Percentiles rank a stretch among this genome's conserved stretches.
phyloP scores from a whole-genome alignment of 2,329 filamentous ascomycete genomes.

The Clonostachys chloroleuca region DNA sequence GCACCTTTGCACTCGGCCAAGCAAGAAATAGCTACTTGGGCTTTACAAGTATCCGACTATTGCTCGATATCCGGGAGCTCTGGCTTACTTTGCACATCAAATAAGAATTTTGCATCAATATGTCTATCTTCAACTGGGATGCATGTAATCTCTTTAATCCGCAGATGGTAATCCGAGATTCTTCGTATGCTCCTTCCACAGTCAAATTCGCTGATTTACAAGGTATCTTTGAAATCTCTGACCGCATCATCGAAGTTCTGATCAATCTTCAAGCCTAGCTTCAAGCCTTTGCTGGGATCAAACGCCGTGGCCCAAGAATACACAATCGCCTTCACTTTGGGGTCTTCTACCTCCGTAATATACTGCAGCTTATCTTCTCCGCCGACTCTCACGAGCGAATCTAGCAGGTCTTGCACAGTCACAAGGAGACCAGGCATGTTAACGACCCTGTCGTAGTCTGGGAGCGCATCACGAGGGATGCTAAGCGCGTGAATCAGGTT shows the following conservation, averaged over 20 bases:
- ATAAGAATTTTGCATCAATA: too few species aligned
- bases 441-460: constrained; percentile 15
- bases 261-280: constrained; percentile 43
- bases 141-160: too few species aligned
- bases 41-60: too few species aligned
- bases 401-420: constrained; percentile 41
- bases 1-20: too few species aligned
- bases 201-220: not conserved
- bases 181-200: not conserved
- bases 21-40: too few species aligned
- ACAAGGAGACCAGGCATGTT: constrained; percentile 44
- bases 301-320: constrained; percentile 44
- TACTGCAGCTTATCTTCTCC: constrained; percentile 33
- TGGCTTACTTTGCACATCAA: too few species aligned
- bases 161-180: too few species aligned
- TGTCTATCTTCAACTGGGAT: too few species aligned
- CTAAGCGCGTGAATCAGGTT: constrained; percentile 32
- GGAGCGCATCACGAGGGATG: constrained; percentile 8
- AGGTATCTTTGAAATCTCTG: constrained; percentile 5
- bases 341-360: constrained; percentile 38
- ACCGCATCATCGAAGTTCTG: constrained; percentile 17
- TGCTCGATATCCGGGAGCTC: too few species aligned
- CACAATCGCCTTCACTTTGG: constrained; percentile 39
- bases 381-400: constrained; percentile 38
- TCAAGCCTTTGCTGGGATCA: constrained; percentile 41